Percentiles rank a stretch among this genome's conserved stretches.
Evolutionary conservation across 2,329 filamentous ascomycete species (phyloP).

Genomic region (Furcasterigmium furcatum): DNA sequence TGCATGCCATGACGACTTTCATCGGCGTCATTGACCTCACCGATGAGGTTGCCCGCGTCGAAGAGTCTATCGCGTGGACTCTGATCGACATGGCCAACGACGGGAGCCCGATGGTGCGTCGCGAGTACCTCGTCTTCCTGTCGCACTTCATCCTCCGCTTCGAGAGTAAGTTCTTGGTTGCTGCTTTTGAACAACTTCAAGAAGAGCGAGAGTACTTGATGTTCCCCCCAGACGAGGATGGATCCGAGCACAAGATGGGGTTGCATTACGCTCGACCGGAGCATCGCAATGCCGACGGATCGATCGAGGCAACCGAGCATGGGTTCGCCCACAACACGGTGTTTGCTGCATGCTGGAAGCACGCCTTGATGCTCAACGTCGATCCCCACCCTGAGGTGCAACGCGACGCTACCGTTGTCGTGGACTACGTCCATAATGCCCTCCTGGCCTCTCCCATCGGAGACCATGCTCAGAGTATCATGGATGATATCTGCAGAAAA

Average conservation of each 20-base stretch:
- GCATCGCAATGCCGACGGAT: constrained; percentile 54
- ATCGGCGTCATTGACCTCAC: constrained; percentile 90
- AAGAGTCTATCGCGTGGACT: constrained; percentile 86
- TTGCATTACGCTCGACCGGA: constrained; percentile 57
- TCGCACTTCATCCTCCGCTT: constrained; percentile 89
- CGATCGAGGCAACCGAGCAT: constrained; percentile 52
- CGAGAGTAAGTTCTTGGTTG: constrained; percentile 87
- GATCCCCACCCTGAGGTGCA: constrained; percentile 95
- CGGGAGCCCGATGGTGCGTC: constrained; percentile 89
- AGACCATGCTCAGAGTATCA: constrained; percentile 63
- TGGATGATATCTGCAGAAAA: constrained; percentile 67
- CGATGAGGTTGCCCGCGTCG: constrained; percentile 84
- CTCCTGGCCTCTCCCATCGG: constrained; percentile 77
- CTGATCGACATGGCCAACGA: constrained; percentile 90
- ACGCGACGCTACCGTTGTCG: constrained; percentile 76
- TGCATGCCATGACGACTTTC: constrained; percentile 92
- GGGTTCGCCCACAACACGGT: constrained; percentile 81
- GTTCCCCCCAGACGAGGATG: constrained; percentile 52
- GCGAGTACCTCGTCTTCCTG: constrained; percentile 89
- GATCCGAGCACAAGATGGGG: constrained; percentile 58
- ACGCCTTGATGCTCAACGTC: constrained; percentile 83
- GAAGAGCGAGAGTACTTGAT: constrained; percentile 74
- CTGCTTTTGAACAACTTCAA: constrained; percentile 83
- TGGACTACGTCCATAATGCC: constrained; percentile 79
- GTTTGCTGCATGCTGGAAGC: constrained; percentile 92